phyloP scores from a whole-genome alignment of 2,329 filamentous ascomycete species.

The Chrysoporthe puriensis region DNA sequence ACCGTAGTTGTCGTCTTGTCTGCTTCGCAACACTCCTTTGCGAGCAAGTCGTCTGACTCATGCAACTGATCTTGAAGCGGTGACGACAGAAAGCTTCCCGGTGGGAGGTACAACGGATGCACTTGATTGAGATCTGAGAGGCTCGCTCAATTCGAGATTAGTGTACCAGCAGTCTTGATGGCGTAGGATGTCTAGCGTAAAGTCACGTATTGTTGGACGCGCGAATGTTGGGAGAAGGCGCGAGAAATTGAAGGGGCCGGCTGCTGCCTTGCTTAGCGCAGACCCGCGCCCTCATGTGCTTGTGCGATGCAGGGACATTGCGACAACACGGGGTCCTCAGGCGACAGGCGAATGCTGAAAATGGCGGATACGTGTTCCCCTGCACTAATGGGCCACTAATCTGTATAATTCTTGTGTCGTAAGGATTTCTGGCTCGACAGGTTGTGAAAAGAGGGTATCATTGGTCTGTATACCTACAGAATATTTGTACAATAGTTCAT shows the following conservation, averaged over 20 bases:
- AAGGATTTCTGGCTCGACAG: neutral
- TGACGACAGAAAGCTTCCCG: neutral
- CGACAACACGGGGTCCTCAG: neutral
- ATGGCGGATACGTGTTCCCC: too few relatives aligned
- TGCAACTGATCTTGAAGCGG: neutral
- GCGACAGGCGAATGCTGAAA: too few relatives aligned
- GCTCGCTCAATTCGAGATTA: neutral
- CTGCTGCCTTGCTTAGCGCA: constrained; percentile 27
- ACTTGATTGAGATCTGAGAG: neutral
- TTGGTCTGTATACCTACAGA: constrained; percentile 4
- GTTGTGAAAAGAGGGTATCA: constrained; percentile 12
- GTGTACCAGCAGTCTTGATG: neutral
- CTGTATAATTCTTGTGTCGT: neutral
- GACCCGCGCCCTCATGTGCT: constrained; percentile 10
- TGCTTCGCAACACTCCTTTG: neutral
- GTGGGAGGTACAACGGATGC: neutral
- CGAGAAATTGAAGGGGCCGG: constrained; percentile 3
- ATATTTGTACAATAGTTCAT: neutral
- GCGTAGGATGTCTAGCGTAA: neutral
- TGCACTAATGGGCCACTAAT: too few relatives aligned
- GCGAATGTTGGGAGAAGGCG: constrained; percentile 10
- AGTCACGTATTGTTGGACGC: neutral
- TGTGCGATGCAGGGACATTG: neutral
- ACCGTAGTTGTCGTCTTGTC: neutral
- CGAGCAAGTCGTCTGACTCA: neutral